phyloP scores from a whole-genome alignment of 495 filamentous ascomycete genomes.

The Clohesyomyces aquaticus region DNA sequence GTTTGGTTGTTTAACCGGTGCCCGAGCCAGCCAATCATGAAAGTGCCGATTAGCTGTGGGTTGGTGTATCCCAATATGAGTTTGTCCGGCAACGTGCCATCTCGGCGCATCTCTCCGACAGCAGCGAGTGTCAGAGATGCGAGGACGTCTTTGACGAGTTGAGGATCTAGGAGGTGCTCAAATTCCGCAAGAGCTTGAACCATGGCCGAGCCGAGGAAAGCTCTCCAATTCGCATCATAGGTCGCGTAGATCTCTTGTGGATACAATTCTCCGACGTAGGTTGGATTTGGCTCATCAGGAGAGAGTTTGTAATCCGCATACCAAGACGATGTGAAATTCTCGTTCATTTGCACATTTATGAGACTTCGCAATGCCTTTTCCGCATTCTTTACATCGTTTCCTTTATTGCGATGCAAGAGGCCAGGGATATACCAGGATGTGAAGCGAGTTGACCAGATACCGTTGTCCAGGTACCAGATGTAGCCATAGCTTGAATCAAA shows the following conservation, averaged over 20 bases:
- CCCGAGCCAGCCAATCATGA: constrained; percentile 6
- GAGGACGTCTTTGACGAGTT: constrained; percentile 3
- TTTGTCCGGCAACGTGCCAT: constrained; percentile 1
- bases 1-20: neutral
- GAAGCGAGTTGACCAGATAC: constrained; percentile 6
- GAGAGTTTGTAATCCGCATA: constrained; percentile 1
- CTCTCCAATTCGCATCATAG: constrained; percentile 6
- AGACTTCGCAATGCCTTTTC: neutral
- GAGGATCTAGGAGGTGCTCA: constrained; percentile 1
- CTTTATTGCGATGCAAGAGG: constrained; percentile 1
- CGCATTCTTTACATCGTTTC: neutral
- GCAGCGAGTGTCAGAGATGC: neutral
- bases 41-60: neutral
- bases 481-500: constrained; percentile 3
- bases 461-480: constrained; percentile 2
- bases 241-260: constrained; percentile 8
- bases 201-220: neutral
- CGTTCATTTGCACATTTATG: constrained; percentile 7
- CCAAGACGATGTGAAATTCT: constrained; percentile 8
- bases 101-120: constrained; percentile 6
- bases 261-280: constrained; percentile 3
- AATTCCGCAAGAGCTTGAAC: constrained; percentile 7
- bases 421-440: constrained; percentile 4
- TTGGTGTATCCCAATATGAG: constrained; percentile 7
- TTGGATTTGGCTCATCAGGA: constrained; percentile 12